Percentiles rank a stretch among this genome's conserved stretches.
Evolutionary conservation across 2,329 filamentous ascomycete species (phyloP).

Genomic region (Fusarium armeniacum): DNA sequence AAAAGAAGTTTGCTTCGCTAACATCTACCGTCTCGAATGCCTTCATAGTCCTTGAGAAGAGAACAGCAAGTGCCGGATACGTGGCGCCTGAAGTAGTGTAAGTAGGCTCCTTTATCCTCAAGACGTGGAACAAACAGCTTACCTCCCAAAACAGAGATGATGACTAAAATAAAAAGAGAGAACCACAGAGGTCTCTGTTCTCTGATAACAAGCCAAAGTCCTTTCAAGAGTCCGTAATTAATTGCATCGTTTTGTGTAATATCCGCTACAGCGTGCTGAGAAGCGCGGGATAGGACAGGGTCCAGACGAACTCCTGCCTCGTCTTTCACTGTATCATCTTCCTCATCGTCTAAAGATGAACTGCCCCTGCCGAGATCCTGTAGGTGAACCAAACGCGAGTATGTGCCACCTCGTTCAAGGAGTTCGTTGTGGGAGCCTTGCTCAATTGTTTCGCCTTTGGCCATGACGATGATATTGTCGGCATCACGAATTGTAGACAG

Average conservation of each 20-base stretch:
- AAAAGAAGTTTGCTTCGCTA: constrained; percentile 64
- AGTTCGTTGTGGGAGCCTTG: constrained; percentile 73
- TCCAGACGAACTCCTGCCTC: constrained; percentile 53
- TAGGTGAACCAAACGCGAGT: constrained; percentile 64
- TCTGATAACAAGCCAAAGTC: constrained; percentile 50
- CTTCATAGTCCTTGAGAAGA: constrained; percentile 58
- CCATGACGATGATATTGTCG: constrained; percentile 75
- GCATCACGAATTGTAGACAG: constrained; percentile 72
- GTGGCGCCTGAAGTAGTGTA: constrained; percentile 51
- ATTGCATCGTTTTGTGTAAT: constrained; percentile 18
- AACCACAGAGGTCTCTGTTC: constrained; percentile 52
- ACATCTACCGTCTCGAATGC: constrained; percentile 55
- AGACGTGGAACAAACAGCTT: constrained; percentile 5
- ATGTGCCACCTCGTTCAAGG: constrained; percentile 62
- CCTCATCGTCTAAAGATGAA: constrained; percentile 26
- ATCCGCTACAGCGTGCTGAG: constrained; percentile 41
- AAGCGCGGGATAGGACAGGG: constrained; percentile 39
- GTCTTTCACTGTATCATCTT: constrained; percentile 54
- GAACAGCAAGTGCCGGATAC: constrained; percentile 58
- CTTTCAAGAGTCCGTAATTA: constrained; percentile 50
- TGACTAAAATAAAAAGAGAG: constrained; percentile 34
- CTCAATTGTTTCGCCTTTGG: constrained; percentile 71
- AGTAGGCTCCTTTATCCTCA: not conserved
- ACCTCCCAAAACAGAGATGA: constrained; percentile 51
- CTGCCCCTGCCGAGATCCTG: constrained; percentile 56